phyloP scores from a whole-genome alignment of 176 grass and related monocot genomes.

The Phyllostachys edulis region DNA sequence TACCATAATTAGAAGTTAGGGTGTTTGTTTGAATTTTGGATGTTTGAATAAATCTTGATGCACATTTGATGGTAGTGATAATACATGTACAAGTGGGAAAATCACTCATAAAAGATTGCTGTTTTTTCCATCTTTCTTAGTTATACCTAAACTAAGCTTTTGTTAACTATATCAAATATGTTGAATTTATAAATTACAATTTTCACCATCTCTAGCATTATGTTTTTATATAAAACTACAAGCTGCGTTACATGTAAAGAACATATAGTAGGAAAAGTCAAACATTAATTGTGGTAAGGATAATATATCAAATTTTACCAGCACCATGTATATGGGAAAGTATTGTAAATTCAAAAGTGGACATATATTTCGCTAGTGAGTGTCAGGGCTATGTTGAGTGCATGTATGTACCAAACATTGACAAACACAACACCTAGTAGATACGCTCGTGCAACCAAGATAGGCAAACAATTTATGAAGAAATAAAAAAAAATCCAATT shows the following conservation, averaged over 20 bases:
- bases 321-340: neutral
- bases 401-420: slow-evolving; percentile 12
- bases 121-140: neutral
- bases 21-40: neutral
- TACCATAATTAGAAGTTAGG: neutral
- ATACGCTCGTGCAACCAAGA: neutral
- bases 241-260: neutral
- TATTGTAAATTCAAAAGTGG: neutral
- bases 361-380: neutral
- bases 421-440: neutral
- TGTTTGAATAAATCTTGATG: neutral
- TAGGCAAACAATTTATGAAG: slow-evolving; percentile 8
- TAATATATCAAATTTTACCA: neutral
- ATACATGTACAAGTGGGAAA: neutral
- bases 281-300: neutral
- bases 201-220: neutral
- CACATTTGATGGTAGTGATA: neutral
- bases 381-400: neutral
- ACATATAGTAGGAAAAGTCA: neutral
- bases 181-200: slow-evolving; percentile 5
- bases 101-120: neutral
- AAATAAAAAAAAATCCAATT: slow-evolving; percentile 23
- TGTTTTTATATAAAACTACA: neutral
- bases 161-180: neutral
- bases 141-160: neutral